Conservation (phyloP, 2,329 filamentous ascomycete species). For the Penicillium sp. region DNA sequence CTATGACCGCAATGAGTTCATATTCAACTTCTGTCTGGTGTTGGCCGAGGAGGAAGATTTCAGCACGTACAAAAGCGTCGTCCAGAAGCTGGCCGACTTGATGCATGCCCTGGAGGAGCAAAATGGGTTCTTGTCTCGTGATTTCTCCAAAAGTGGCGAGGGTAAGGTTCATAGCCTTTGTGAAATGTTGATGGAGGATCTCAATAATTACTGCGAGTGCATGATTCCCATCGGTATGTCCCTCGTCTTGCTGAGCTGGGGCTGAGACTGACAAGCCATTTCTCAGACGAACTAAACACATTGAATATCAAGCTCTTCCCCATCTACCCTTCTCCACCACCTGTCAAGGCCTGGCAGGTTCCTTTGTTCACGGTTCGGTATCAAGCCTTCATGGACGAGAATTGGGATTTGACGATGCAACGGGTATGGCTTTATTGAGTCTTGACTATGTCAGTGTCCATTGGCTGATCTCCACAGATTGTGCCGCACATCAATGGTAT, state of each 20-base stretch:
- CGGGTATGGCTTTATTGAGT: slow-evolving; percentile 33
- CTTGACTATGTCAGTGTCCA: not conserved
- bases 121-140: slow-evolving; percentile 66
- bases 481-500: slow-evolving; percentile 87
- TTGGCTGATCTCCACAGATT: slow-evolving; percentile 50
- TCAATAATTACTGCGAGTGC: slow-evolving; percentile 97
- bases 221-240: slow-evolving; percentile 89
- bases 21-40: slow-evolving; percentile 94
- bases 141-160: slow-evolving; percentile 46
- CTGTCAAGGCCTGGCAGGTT: slow-evolving; percentile 84
- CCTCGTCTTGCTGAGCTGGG: slow-evolving; percentile 4
- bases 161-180: slow-evolving; percentile 66
- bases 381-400: slow-evolving; percentile 52
- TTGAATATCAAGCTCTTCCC: slow-evolving; percentile 96
- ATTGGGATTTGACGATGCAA: slow-evolving; percentile 56
- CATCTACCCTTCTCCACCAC: slow-evolving; percentile 70
- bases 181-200: slow-evolving; percentile 82
- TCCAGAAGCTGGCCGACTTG: slow-evolving; percentile 77
- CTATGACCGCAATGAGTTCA: slow-evolving; percentile 92
- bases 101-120: slow-evolving; percentile 92
- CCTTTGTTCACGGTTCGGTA: slow-evolving; percentile 67
- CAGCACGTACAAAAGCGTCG: slow-evolving; percentile 77
- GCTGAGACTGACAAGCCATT: not conserved
- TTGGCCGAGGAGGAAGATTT: slow-evolving; percentile 69
- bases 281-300: slow-evolving; percentile 91